Conservation (phyloP, 176 grass and related monocot species). For the Stipa capillata region DNA sequence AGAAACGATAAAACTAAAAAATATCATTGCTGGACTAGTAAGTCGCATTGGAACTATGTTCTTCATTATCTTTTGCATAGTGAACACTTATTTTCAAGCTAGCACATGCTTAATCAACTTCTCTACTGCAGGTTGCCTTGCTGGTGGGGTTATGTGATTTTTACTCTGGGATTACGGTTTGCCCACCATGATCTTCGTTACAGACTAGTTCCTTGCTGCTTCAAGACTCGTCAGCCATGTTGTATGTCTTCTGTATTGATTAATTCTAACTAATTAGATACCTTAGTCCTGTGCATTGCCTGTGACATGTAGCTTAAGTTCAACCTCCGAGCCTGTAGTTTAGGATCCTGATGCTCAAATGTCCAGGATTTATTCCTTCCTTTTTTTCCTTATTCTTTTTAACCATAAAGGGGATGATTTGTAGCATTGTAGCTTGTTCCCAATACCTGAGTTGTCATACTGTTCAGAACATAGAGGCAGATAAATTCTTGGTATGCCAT, state of each 20-base stretch:
- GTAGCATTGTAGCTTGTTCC: conserved; percentile 30
- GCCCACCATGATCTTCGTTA: background rate
- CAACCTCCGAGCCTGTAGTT: conserved; percentile 11
- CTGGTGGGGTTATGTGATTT: background rate
- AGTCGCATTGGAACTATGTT: background rate
- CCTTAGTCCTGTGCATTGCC: conserved; percentile 31
- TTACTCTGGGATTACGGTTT: conserved; percentile 8
- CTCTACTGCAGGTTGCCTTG: conserved; percentile 25
- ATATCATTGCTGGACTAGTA: background rate
- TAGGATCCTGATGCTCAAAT: conserved; percentile 34
- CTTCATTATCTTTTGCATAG: background rate
- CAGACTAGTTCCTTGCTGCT: conserved; percentile 24
- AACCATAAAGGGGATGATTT: background rate
- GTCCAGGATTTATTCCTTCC: conserved; percentile 16
- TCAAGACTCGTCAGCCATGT: conserved; percentile 12
- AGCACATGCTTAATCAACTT: background rate
- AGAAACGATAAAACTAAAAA: background rate
- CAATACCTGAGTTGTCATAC: background rate
- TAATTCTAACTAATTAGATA: conserved; percentile 28
- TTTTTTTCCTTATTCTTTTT: conserved; percentile 18
- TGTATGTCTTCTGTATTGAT: conserved; percentile 19
- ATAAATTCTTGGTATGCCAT: background rate
- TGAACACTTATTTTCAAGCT: background rate
- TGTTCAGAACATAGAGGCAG: background rate
- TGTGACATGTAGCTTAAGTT: conserved; percentile 29